Percentiles rank a stretch among this genome's conserved stretches.
These are phyloP conservation scores for Hypoxylon intermedium DNA, from an alignment of 495 filamentous ascomycete species.

Conservation along the genomic window DNA sequence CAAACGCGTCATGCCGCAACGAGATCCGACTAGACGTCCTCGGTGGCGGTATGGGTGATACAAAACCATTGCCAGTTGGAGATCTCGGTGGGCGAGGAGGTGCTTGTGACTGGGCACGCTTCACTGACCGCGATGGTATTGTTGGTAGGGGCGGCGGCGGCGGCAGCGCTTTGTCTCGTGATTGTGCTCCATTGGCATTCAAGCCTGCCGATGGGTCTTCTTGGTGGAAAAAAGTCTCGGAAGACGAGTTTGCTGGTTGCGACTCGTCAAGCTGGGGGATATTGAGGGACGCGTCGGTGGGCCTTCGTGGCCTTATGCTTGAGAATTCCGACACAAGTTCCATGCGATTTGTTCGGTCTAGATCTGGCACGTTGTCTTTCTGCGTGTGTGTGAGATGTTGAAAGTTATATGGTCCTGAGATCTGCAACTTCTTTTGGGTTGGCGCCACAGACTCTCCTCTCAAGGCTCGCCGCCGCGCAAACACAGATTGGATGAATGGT, in stretches of 20 bases:
- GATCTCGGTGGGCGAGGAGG: slow-evolving; percentile 59
- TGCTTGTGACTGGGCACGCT: slow-evolving; percentile 54
- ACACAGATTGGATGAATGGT: slow-evolving; percentile 52
- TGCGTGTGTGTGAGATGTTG: slow-evolving; percentile 84
- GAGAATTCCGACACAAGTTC: slow-evolving; percentile 73
- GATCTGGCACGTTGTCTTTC: slow-evolving; percentile 65
- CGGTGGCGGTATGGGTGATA: slow-evolving; percentile 45
- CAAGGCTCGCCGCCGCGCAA: slow-evolving; percentile 48
- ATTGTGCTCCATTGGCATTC: slow-evolving; percentile 18
- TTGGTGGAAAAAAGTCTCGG: slow-evolving; percentile 53
- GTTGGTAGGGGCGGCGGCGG: slow-evolving; percentile 32
- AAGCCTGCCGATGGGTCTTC: slow-evolving; percentile 38
- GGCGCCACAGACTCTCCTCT: slow-evolving; percentile 44
- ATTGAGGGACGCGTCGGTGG: slow-evolving; percentile 62
- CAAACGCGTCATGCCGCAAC: slow-evolving; percentile 50
- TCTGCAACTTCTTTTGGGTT: slow-evolving; percentile 54
- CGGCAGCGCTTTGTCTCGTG: slow-evolving; percentile 25
- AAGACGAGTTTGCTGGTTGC: slow-evolving; percentile 67
- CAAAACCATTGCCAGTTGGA: slow-evolving; percentile 44
- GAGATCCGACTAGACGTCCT: slow-evolving; percentile 60
- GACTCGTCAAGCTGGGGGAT: slow-evolving; percentile 70
- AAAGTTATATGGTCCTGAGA: slow-evolving; percentile 88
- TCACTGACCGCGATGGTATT: slow-evolving; percentile 41
- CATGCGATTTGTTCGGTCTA: slow-evolving; percentile 63
- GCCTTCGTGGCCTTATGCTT: slow-evolving; percentile 70